A percentile compares a stretch with the other conserved stretches of the same genome.
Conservation (phyloP, 2,329 filamentous ascomycete species). For the Aspergillus fumigatiaffinis region DNA sequence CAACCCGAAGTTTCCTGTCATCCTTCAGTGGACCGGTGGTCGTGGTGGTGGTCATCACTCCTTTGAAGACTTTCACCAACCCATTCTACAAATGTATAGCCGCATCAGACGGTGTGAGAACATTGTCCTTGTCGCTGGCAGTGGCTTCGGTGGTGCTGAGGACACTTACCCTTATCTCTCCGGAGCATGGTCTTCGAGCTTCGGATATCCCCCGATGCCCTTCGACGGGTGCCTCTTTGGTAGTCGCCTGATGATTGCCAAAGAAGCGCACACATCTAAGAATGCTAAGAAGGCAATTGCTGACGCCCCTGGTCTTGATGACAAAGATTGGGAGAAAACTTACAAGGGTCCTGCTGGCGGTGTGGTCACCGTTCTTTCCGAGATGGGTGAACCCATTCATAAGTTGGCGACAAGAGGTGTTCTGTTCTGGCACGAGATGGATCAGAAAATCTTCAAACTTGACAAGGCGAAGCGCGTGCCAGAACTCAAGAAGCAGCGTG, state of each 20-base stretch:
- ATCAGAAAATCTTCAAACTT: conserved; percentile 93
- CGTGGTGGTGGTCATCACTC: conserved; percentile 92
- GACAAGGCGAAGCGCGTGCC: conserved; percentile 90
- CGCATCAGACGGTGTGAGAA: conserved; percentile 81
- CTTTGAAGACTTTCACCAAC: conserved; percentile 90
- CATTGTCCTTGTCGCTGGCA: conserved; percentile 81
- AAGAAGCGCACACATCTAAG: conserved; percentile 83
- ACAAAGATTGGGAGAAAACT: conserved; percentile 84
- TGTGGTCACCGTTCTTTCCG: conserved; percentile 92
- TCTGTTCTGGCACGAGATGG: conserved; percentile 97
- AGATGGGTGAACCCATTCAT: conserved; percentile 99
- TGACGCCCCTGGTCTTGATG: conserved; percentile 76
- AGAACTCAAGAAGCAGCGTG: conserved; percentile 81
- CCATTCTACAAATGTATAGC: conserved; percentile 84
- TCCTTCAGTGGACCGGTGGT: conserved; percentile 90
- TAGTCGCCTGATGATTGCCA: conserved; percentile 90
- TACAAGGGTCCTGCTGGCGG: conserved; percentile 90
- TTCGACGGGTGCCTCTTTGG: conserved; percentile 89
- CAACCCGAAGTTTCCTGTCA: conserved; percentile 82
- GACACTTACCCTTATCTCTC: conserved; percentile 91
- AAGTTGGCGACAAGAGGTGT: conserved; percentile 97
- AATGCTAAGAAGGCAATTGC: conserved; percentile 87
- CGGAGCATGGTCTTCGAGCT: conserved; percentile 80
- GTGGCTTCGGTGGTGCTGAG: conserved; percentile 82
- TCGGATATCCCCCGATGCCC: conserved; percentile 86